Base-by-base conservation (phyloP, 371 early-diverging fungal genomes). In the Phascolomyces articulosus region DNA sequence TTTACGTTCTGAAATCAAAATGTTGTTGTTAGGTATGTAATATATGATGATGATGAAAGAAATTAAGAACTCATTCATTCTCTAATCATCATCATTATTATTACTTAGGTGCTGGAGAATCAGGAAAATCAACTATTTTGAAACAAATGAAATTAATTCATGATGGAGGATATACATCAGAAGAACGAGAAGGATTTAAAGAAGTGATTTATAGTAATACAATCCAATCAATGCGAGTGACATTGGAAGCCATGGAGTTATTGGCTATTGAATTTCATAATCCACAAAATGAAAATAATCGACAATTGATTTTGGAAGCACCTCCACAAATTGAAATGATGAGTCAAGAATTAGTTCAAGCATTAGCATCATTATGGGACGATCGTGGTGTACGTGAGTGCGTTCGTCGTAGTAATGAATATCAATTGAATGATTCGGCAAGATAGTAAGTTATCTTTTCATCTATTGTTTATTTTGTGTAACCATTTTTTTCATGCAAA, bases 141-240 rank as follows among this genome's bases (percentile, higher is more conserved):
- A 98, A 98, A 74, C 97, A 98, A 71, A 97, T 98, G 96, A 93
- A 93, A 72, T 84, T 96, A 38, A 96, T 98, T 67, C 97, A 98
- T 74, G 95, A 91, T 63, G 89, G 88, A 57, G 98, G 98, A 4
- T 98, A 93, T 79, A 88, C 90, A 54, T 68, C 75, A 15, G 90
- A 92, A 41, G 97, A 98, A 75, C 86, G 93, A 47, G 90, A 91
- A 63, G 88, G 91, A 31, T 96, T 93, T 79, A 92, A 89, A 68
- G 95, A 91, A 70, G 93, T 95, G 66, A 95, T 98, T 54, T 95
- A 93, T 71, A 85, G 90, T 51, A 98, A 98, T 77, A 89, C 91
- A 20, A 84, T 95, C 62, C 92, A 94, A 63, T 93, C 95, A n/a
- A 95, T 95, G 94, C 86, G 91, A 54, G 91, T 93, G 38, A 90